phyloP scores from a whole-genome alignment of 2,329 filamentous ascomycete genomes.

The Trichoderma polysporum region DNA sequence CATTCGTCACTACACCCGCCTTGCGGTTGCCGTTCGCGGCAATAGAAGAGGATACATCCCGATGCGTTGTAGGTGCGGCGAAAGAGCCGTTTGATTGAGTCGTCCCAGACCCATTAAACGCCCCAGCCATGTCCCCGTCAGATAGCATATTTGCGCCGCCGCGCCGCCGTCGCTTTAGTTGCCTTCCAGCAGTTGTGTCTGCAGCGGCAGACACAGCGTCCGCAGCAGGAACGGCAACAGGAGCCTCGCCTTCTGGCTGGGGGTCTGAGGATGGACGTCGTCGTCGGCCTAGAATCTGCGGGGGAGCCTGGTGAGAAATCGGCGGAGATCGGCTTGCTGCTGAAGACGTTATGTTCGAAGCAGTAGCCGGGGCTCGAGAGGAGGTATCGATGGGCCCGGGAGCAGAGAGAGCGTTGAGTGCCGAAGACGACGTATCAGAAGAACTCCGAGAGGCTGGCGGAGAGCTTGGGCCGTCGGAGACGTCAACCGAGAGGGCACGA shows the following conservation, averaged over 20 bases:
- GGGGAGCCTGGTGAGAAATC: constrained; percentile 30
- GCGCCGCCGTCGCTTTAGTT: constrained; percentile 57
- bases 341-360: constrained; percentile 45
- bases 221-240: neutral
- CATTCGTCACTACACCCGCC: constrained; percentile 51
- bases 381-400: constrained; percentile 27
- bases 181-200: constrained; percentile 22
- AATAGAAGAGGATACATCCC: constrained; percentile 22
- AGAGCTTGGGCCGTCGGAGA: constrained; percentile 65
- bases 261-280: constrained; percentile 45
- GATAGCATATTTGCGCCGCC: constrained; percentile 59
- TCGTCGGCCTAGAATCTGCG: constrained; percentile 55
- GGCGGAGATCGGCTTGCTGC: constrained; percentile 29
- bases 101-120: constrained; percentile 55
- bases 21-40: constrained; percentile 50
- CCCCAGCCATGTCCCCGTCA: constrained; percentile 51
- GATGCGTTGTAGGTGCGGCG: constrained; percentile 21
- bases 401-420: constrained; percentile 34
- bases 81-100: constrained; percentile 45
- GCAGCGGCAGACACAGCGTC: constrained; percentile 19
- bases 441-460: constrained; percentile 52
- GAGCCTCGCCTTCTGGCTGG: constrained; percentile 33
- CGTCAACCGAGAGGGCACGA: constrained; percentile 35
- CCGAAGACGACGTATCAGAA: constrained; percentile 48
- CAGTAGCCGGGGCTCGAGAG: constrained; percentile 32